A percentile compares a stretch with the other conserved stretches of the same genome.
Conservation (phyloP, 2,329 filamentous ascomycete species). For the Pseudovirgaria hyperparasitica region DNA sequence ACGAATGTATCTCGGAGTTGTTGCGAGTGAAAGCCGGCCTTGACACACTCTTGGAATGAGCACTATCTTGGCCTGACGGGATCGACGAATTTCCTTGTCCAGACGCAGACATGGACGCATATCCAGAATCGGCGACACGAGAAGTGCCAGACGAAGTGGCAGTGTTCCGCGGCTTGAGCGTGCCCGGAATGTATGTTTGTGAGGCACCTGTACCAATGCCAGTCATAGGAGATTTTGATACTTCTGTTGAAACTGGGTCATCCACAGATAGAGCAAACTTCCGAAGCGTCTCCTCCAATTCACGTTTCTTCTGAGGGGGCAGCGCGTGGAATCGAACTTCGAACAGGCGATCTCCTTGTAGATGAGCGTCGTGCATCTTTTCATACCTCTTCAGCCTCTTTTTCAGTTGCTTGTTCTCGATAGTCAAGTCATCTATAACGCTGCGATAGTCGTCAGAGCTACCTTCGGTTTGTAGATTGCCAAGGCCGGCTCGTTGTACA, state of each 20-base stretch:
- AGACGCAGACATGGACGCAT: slow-evolving; percentile 47
- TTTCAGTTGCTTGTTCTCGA: slow-evolving; percentile 71
- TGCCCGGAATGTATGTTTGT: slow-evolving; percentile 8
- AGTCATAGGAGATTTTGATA: slow-evolving; percentile 1
- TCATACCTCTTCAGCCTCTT: slow-evolving; percentile 60
- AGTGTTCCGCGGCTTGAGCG: slow-evolving; percentile 37
- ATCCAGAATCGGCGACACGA: slow-evolving; percentile 40
- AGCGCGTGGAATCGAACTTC: slow-evolving; percentile 71
- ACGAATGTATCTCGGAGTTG: slow-evolving; percentile 49
- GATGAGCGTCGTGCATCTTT: slow-evolving; percentile 49
- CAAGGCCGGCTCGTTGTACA: slow-evolving; percentile 17
- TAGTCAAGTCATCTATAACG: slow-evolving; percentile 76
- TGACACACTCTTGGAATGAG: slow-evolving; percentile 14
- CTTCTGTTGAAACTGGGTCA: slow-evolving; percentile 15
- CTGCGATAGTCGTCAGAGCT: slow-evolving; percentile 66
- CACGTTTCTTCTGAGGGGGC: slow-evolving; percentile 58
- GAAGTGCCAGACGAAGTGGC: slow-evolving; percentile 48
- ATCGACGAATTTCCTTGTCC: slow-evolving; percentile 29
- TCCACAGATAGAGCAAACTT: slow-evolving; percentile 56
- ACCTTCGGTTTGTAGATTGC: slow-evolving; percentile 29
- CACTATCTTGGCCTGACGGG: slow-evolving; percentile 18
- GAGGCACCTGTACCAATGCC: background rate
- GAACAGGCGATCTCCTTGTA: slow-evolving; percentile 67
- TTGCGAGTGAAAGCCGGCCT: slow-evolving; percentile 20
- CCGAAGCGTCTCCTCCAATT: slow-evolving; percentile 60